phyloP scores from a whole-genome alignment of 345 rosid genomes.

The Stellera chamaejasme region DNA sequence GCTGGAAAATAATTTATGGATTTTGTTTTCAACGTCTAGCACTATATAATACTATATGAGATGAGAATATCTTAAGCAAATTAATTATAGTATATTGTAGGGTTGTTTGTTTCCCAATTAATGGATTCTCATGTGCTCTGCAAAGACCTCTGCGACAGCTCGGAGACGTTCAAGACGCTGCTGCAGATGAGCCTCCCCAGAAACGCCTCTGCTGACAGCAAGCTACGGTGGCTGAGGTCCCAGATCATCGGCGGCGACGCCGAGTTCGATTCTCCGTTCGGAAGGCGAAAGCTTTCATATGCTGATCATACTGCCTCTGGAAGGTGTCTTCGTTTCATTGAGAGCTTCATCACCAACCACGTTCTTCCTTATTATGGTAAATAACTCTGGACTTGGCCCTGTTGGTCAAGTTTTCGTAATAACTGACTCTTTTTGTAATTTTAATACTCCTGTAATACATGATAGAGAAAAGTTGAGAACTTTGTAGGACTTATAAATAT shows the following conservation, averaged over 20 bases:
- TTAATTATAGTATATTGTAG: no score
- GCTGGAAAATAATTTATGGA: no score
- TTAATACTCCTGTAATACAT: not conserved
- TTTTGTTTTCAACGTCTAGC: no score
- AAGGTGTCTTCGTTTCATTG: slow-evolving; percentile 39
- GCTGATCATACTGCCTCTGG: slow-evolving; percentile 65
- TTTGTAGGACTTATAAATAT: no score
- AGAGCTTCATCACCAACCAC: slow-evolving; percentile 34
- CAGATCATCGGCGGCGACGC: slow-evolving; percentile 35
- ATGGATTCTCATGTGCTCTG: not conserved
- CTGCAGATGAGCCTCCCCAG: slow-evolving; percentile 22
- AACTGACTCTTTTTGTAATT: no score
- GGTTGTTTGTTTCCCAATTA: no score
- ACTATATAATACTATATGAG: no score
- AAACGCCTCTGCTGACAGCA: slow-evolving; percentile 13
- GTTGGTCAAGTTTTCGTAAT: no score
- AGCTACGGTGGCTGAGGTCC: slow-evolving; percentile 38
- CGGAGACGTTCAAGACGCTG: slow-evolving; percentile 1
- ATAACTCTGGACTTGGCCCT: not conserved
- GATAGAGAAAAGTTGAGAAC: not conserved
- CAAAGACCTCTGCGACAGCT: slow-evolving; percentile 1
- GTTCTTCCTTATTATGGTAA: slow-evolving; percentile 55
- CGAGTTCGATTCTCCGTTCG: slow-evolving; percentile 45
- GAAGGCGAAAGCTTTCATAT: slow-evolving; percentile 34
- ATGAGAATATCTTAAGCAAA: no score